Evolutionary conservation across 192 early-diverging fungal species (phyloP), one percentile per base, ranked within the genome.

Genomic region (Rhizophagus clarus): DNA sequence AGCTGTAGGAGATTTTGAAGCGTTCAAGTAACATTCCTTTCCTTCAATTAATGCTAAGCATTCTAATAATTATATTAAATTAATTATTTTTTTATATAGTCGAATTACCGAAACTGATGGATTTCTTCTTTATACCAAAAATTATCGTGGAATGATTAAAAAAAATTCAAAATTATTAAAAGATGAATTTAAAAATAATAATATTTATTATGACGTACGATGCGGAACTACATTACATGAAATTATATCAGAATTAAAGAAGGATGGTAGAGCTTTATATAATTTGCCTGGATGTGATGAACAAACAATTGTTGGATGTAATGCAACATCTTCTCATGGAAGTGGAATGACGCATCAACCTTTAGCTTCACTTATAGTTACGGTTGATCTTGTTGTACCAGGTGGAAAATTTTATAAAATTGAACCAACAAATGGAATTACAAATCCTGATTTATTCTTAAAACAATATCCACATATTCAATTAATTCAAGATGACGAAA

Each of bases 391-490:
- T 14, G 45, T 72, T n/a, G 71, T 29, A 22, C 71, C 71, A 17
- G 71, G 71, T 28, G 71, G 42, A 11, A 12, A 72, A 72, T 4
- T 72, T 49, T 72, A 72, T 51, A n/a, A 24, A 29, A 22, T 72
- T 24, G 71, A 72, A 72, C 45, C 45, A 20, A 49, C 71, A 24
- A 49, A 72, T 28, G 71, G 71, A 72, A 72, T 72, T 17, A 72
- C 71, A 14, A 28, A 72, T 72, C n/a, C 71, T 28, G 20, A 12
- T 6, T 9, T 24, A 51, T 72, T 72, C 40, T 10, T 3, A 26
- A 15, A n/a, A 3, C 22, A 26, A 49, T 51, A 28, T 51, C 71
- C 71, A 49, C 15, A n/a, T 49, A 49, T 49, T 12, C 24, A 10
- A 24, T 5, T 72, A 51, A 51, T 72, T 28, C 71, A 72, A 49